Conservation (phyloP, 2,329 filamentous ascomycete genomes). For the Lasiodiplodia sp. region DNA sequence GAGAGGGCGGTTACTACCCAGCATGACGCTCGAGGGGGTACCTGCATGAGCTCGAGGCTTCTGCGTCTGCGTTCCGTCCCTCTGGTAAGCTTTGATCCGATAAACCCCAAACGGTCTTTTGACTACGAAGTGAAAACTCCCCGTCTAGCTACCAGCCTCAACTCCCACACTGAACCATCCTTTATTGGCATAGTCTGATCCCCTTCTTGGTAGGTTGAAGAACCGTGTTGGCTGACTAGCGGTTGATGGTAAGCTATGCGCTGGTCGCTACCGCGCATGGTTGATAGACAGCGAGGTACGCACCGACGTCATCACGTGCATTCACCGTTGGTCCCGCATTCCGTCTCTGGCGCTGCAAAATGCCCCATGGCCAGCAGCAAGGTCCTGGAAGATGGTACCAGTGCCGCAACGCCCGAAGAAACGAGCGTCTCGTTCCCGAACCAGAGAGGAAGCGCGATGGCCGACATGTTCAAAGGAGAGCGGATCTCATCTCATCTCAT, state of each 20-base stretch:
- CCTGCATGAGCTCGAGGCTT: not conserved
- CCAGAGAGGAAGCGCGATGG: not conserved
- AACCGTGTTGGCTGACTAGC: not conserved
- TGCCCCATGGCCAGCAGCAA: not conserved
- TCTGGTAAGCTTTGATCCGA: not conserved
- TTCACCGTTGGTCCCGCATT: too few relatives aligned
- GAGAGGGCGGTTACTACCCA: not conserved
- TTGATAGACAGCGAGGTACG: not conserved
- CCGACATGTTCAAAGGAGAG: not conserved
- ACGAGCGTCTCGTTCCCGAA: not conserved
- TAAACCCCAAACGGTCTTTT: not conserved
- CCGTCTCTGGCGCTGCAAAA: not conserved
- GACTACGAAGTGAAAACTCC: not conserved
- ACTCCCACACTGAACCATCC: not conserved
- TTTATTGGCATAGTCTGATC: not conserved
- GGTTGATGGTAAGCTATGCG: conserved; percentile 3
- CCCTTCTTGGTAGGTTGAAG: not conserved
- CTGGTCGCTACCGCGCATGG: not conserved
- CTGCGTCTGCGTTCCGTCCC: not conserved
- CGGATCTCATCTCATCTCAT: conserved; percentile 10
- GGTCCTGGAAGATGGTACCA: not conserved
- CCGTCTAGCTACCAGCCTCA: not conserved
- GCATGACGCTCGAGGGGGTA: not conserved
- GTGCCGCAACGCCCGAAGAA: not conserved
- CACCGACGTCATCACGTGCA: conserved; percentile 7